Evolutionary conservation across 2,329 filamentous ascomycete genomes (phyloP).

Genomic region (Penicillium capsulatum): DNA sequence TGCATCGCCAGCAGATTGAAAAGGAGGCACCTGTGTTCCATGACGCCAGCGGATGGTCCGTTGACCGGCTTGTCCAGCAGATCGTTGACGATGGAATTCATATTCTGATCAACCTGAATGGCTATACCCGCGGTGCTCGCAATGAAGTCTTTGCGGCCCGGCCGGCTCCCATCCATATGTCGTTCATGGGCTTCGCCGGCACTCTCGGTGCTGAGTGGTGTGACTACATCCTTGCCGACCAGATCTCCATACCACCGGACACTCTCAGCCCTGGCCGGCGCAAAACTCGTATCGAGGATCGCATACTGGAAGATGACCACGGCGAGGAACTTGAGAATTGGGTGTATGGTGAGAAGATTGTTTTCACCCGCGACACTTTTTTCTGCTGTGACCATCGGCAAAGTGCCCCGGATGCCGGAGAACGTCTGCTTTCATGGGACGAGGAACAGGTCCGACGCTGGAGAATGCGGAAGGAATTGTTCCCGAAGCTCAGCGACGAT

Average conservation of each 20-base stretch:
- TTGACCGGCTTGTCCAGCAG: conserved; percentile 78
- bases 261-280: conserved; percentile 76
- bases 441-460: conserved; percentile 78
- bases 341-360: conserved; percentile 96
- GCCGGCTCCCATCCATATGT: conserved; percentile 96
- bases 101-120: conserved; percentile 95
- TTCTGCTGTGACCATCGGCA: conserved; percentile 98
- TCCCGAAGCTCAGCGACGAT: conserved; percentile 76
- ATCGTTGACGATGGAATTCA: conserved; percentile 87
- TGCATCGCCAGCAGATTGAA: conserved; percentile 90
- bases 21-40: conserved; percentile 84
- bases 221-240: conserved; percentile 89
- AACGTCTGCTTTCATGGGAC: conserved; percentile 69
- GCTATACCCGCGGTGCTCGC: conserved; percentile 91
- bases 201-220: conserved; percentile 97
- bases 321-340: conserved; percentile 70
- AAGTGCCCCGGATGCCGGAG: conserved; percentile 70
- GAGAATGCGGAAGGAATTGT: conserved; percentile 89
- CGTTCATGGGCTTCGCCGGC: conserved; percentile 98
- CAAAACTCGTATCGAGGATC: conserved; percentile 70
- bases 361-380: conserved; percentile 91
- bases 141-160: conserved; percentile 97
- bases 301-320: conserved; percentile 58
- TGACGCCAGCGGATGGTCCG: conserved; percentile 81
- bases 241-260: conserved; percentile 74